Evolutionary conservation across 2,329 filamentous ascomycete species (phyloP), one percentile per base, ranked within the genome.

Genomic region (Penicillium thymicola): DNA sequence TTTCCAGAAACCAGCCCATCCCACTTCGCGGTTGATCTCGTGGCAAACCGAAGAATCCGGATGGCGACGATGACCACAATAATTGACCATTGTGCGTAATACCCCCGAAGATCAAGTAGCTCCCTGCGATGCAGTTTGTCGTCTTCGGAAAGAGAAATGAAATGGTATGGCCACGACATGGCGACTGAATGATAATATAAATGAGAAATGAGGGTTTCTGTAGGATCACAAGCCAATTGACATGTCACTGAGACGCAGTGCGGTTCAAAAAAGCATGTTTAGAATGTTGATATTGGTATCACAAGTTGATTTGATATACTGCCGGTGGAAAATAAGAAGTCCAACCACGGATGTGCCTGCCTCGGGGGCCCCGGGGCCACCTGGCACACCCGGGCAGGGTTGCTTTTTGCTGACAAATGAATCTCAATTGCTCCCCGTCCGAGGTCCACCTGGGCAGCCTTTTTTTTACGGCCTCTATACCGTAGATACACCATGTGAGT

Each of bases 51-150:
- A 55, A 71, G 74, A 8, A 70, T 27, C n/a, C 67, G 76, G 3
- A 77, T 57, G 4, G 75, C 61, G 14, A 83, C 63, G 27, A 78
- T 65, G 14, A 80, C 70, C 4, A 79, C 59, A 9, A 85, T 57
- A 5, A 80, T 75, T 1, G 83, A 84, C 59, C 78, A 70, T 67
- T 86, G 83, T 16, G 83, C 84, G 37, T 82, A 71, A n/a, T 75
- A 69, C 8, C 81, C 83, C 51, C 84, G 82, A 48, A 72, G 72
- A 64, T 85, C 79, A n/a, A 87, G 77, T 25, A 81, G 67, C 25
- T 78, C 72, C 34, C 83, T 76, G 36, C 84, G 77, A 27, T 76
- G 74, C 45, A 79, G 72, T 53, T 79, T 77, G 61, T 85, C 79
- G 27, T 77, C 72, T 14, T 78, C 70, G 13, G 76, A 75, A 27